Evolutionary conservation across 1,284 basidiomycete species (phyloP).

Genomic region (Pseudozyma sp.): DNA sequence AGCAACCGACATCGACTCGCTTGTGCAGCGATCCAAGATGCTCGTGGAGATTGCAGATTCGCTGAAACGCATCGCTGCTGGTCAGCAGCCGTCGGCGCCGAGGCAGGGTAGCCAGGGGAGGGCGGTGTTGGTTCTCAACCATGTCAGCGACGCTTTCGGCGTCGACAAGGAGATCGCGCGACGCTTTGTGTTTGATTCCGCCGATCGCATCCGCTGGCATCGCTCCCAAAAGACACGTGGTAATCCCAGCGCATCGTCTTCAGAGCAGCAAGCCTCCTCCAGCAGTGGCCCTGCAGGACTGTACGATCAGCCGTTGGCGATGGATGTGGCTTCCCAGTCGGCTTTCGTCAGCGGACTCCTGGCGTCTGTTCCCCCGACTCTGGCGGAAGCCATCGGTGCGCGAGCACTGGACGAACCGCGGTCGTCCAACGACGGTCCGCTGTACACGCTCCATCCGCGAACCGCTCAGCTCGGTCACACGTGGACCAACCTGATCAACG

Average conservation of each 20-base stretch:
- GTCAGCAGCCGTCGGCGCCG: background rate
- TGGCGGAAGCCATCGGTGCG: conserved; percentile 24
- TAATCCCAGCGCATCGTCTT: background rate
- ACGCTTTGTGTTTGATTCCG: conserved; percentile 29
- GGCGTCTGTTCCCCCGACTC: conserved; percentile 25
- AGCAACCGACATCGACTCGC: conserved; percentile 26
- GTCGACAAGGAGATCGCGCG: conserved; percentile 39
- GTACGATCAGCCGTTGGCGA: conserved; percentile 14
- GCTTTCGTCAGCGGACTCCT: conserved; percentile 35
- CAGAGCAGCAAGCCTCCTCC: background rate
- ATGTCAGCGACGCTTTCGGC: conserved; percentile 59
- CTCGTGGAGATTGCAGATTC: conserved; percentile 45
- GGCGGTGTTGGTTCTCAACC: conserved; percentile 54
- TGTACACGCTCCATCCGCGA: conserved; percentile 29
- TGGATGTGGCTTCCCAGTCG: conserved; percentile 29
- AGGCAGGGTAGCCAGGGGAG: background rate
- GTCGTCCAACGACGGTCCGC: conserved; percentile 2
- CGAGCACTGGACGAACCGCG: background rate
- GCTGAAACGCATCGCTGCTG: conserved; percentile 36
- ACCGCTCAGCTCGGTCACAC: conserved; percentile 55
- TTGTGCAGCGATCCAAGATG: conserved; percentile 33
- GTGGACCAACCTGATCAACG: conserved; percentile 58
- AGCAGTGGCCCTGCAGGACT: background rate
- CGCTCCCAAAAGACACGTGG: background rate
- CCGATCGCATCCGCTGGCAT: conserved; percentile 7